Conservation (phyloP, 192 early-diverging fungal species). For the Phycomyces blakesleeanus region DNA sequence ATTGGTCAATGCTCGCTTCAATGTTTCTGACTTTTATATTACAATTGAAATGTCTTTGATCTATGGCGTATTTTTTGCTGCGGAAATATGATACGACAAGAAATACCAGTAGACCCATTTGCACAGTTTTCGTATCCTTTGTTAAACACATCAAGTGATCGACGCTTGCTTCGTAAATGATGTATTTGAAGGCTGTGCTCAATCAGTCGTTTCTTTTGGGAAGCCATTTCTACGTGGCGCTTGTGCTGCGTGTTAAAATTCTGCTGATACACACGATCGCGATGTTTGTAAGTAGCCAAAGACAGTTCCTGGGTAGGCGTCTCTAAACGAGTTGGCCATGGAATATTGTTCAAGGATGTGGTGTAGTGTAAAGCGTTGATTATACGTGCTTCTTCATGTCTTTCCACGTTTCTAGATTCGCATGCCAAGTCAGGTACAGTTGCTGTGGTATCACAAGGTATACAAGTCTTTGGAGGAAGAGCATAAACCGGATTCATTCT, state of each 20-base stretch:
- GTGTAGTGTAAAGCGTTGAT: too few species aligned
- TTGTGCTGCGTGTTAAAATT: slow-evolving; percentile 47
- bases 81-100: slow-evolving; percentile 42
- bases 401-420: too few species aligned
- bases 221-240: slow-evolving; percentile 39
- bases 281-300: slow-evolving; percentile 39
- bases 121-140: slow-evolving; percentile 59
- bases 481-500: too few species aligned
- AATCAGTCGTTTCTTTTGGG: slow-evolving; percentile 40
- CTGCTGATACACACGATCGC: slow-evolving; percentile 45
- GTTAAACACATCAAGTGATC: slow-evolving; percentile 42
- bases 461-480: too few species aligned
- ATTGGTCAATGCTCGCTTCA: neutral
- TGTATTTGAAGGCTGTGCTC: slow-evolving; percentile 33
- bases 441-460: too few species aligned
- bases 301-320: slow-evolving; percentile 19
- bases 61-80: slow-evolving; percentile 36
- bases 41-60: slow-evolving; percentile 36
- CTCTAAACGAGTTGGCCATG: neutral
- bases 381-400: too few species aligned
- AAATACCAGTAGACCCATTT: slow-evolving; percentile 50
- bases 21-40: too few species aligned
- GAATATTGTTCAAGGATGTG: too few species aligned
- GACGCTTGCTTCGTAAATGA: slow-evolving; percentile 27
- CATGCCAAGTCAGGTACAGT: too few species aligned